A percentile compares a stretch with the other conserved stretches of the same genome.
Conservation (phyloP, 257 asterid species). For the Scutellaria barbata region DNA sequence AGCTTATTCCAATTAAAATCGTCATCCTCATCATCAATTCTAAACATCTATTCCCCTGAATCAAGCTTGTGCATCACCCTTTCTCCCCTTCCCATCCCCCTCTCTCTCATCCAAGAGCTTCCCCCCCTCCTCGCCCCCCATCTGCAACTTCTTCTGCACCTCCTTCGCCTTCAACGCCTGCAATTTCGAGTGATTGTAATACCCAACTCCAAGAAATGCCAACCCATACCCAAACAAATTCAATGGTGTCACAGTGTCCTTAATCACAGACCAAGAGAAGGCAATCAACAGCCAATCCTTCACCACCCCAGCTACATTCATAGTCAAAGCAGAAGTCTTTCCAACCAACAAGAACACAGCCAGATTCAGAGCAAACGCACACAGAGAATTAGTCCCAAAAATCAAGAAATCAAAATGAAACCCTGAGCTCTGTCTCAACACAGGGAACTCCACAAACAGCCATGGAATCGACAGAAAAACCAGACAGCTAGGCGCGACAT, state of each 20-base stretch:
- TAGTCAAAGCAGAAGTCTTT: constrained; percentile 47
- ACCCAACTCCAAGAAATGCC: constrained; percentile 41
- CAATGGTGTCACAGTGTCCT: constrained; percentile 44
- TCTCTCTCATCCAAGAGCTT: constrained; percentile 35
- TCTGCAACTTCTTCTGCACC: constrained; percentile 34
- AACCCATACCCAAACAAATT: constrained; percentile 42
- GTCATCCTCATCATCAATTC: background rate
- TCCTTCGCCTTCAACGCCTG: constrained; percentile 47
- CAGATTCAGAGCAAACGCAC: constrained; percentile 44
- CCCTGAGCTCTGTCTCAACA: constrained; percentile 30
- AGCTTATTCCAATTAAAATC: background rate
- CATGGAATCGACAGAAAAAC: constrained; percentile 41
- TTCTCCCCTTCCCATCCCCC: constrained; percentile 29
- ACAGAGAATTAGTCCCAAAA: constrained; percentile 41
- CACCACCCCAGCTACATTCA: constrained; percentile 48
- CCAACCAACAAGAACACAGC: constrained; percentile 47
- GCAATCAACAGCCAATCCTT: constrained; percentile 45
- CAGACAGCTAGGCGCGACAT: constrained; percentile 45
- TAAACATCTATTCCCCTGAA: background rate
- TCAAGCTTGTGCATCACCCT: constrained; percentile 39
- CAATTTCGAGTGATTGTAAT: constrained; percentile 43
- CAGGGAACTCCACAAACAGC: constrained; percentile 42
- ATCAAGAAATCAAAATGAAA: constrained; percentile 37
- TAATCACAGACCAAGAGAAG: constrained; percentile 46
- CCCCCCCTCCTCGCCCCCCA: constrained; percentile 36